Evolutionary conservation across 1,284 basidiomycete species (phyloP).

Genomic region (Tilletia indica): DNA sequence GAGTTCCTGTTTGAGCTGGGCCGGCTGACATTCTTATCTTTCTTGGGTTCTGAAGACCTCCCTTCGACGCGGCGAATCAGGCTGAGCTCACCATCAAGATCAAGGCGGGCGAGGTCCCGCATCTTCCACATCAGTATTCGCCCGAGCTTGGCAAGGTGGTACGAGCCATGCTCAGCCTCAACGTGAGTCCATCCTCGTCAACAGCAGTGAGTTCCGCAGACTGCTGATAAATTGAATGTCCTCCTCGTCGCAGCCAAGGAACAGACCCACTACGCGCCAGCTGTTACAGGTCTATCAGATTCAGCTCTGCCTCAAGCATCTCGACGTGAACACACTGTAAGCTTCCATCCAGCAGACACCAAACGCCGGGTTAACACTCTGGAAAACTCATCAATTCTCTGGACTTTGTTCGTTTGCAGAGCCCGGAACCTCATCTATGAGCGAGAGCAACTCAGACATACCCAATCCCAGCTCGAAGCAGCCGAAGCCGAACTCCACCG

Average conservation of each 20-base stretch:
- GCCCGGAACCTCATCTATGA: slow-evolving; percentile 4
- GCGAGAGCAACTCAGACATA: not conserved
- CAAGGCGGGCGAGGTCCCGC: slow-evolving; percentile 79
- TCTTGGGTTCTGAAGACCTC: slow-evolving; percentile 60
- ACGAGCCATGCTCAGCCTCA: slow-evolving; percentile 69
- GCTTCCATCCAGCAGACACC: not conserved
- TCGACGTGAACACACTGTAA: slow-evolving; percentile 13
- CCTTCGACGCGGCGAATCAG: slow-evolving; percentile 86
- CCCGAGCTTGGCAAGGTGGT: slow-evolving; percentile 70
- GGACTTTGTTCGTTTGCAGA: not conserved
- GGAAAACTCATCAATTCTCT: too few species aligned
- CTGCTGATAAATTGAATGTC: too few species aligned
- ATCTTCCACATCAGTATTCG: slow-evolving; percentile 77
- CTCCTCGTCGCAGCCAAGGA: slow-evolving; percentile 62
- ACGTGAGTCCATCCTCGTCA: not conserved
- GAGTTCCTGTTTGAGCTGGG: too few species aligned
- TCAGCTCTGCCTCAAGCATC: slow-evolving; percentile 61
- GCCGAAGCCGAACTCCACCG: slow-evolving; percentile 20
- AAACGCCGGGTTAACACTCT: too few species aligned
- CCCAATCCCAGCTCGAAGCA: not conserved
- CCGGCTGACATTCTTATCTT: too few species aligned
- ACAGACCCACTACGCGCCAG: slow-evolving; percentile 75
- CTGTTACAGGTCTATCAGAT: slow-evolving; percentile 74
- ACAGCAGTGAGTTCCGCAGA: too few species aligned
- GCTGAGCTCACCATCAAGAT: slow-evolving; percentile 77